These are phyloP conservation scores for Sicyos baderoa DNA, from an alignment of 306 rosid species.

Conservation along the genomic window DNA sequence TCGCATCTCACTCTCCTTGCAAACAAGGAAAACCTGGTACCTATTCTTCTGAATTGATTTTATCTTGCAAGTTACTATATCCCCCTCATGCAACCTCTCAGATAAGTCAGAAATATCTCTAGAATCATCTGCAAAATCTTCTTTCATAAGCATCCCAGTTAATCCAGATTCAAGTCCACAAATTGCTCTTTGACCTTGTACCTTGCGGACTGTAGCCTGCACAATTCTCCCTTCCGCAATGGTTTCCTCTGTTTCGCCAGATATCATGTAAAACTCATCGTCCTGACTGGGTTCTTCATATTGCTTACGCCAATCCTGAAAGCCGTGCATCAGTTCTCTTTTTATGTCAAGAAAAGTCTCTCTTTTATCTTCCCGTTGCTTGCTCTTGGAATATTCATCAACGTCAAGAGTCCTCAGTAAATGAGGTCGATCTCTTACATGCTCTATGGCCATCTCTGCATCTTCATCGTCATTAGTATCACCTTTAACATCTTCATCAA, in stretches of 20 bases:
- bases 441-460: constrained; percentile 99
- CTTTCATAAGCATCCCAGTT: constrained; percentile 93
- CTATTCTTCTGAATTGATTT: constrained; percentile 92
- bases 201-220: constrained; percentile 83
- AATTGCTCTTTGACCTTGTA: constrained; percentile 74
- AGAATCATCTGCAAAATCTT: constrained; percentile 82
- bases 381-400: constrained; percentile 58
- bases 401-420: constrained; percentile 66
- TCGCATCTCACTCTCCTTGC: constrained; percentile 89
- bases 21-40: constrained; percentile 83
- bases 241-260: constrained; percentile 91
- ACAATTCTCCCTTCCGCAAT: constrained; percentile 88
- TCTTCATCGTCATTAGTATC: constrained; percentile 86
- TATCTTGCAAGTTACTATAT: constrained; percentile 87
- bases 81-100: constrained; percentile 79
- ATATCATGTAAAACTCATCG: constrained; percentile 88
- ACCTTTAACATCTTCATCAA: constrained; percentile 57
- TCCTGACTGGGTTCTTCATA: constrained; percentile 98
- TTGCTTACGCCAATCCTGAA: constrained; percentile 94
- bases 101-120: constrained; percentile 77
- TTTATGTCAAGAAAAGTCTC: constrained; percentile 72
- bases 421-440: constrained; percentile 80
- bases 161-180: constrained; percentile 91
- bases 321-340: constrained; percentile 85
- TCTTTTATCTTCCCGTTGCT: constrained; percentile 53